Percentiles rank a stretch among this genome's conserved stretches.
These are phyloP conservation scores for Suillus decipiens DNA, from an alignment of 768 basidiomycete genomes.

Conservation along the genomic window DNA sequence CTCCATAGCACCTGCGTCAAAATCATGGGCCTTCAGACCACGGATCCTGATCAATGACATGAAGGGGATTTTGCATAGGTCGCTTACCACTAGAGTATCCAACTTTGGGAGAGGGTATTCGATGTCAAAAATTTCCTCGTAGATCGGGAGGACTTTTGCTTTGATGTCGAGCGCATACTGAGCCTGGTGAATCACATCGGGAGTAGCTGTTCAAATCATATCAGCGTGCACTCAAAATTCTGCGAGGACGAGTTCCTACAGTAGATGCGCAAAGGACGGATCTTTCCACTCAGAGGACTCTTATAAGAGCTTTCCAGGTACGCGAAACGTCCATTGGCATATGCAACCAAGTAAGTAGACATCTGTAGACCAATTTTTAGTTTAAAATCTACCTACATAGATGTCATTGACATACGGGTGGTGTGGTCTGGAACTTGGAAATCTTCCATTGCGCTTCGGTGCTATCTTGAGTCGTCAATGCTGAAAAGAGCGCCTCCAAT, in stretches of 20 bases:
- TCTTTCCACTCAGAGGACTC: constrained; percentile 79
- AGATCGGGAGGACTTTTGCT: constrained; percentile 78
- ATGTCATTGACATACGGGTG: constrained; percentile 44
- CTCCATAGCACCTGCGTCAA: constrained; percentile 93
- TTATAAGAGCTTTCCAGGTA: constrained; percentile 73
- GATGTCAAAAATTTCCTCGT: constrained; percentile 90
- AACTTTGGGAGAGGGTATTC: constrained; percentile 93
- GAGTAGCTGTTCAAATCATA: constrained; percentile 54
- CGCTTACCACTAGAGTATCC: constrained; percentile 81
- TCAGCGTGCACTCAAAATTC: background rate
- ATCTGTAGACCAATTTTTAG: constrained; percentile 39
- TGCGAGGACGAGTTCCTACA: constrained; percentile 41
- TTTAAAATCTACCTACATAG: background rate
- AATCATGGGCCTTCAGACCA: constrained; percentile 66
- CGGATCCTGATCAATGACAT: background rate
- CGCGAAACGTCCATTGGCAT: constrained; percentile 79
- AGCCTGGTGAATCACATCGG: constrained; percentile 80
- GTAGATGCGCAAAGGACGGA: constrained; percentile 83
- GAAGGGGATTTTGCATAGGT: background rate
- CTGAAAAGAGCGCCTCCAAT: constrained; percentile 44
- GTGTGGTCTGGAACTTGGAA: constrained; percentile 78
- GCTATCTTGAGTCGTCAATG: constrained; percentile 39
- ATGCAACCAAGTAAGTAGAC: constrained; percentile 90
- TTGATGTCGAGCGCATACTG: constrained; percentile 89
- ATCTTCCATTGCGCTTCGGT: constrained; percentile 67